Base-by-base conservation (phyloP, 345 rosid genomes). In the Euphorbia pulcherrima region DNA sequence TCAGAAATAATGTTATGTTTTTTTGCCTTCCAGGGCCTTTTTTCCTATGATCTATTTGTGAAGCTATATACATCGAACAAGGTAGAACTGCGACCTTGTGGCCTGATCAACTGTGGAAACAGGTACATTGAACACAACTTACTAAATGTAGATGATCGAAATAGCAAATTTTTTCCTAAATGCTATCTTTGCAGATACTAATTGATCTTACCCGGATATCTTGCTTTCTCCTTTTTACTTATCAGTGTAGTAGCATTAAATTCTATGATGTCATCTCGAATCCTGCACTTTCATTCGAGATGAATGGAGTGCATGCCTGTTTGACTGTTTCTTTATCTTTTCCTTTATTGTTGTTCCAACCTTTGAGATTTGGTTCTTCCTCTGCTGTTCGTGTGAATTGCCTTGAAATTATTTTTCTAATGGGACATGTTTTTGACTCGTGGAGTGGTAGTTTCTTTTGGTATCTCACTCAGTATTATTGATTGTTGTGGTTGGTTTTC, bases 91-190 rank as follows among this genome's bases (percentile, higher is more conserved):
- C 84, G 73, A 74, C 99, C 99, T 28, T 86, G 86, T 73, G 99
- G 99, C 44, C 88, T 95, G 63, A 81, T 80, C 70, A 95, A 95
- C 69, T 85, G 94, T 69, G 97, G 98, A 33, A 95, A 95, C 82
- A 95, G 96, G 99, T 95, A 72, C 24, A 14, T 10, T 9, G n/a
- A 41, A 18, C 39, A 28, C 1, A 21, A 41, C 23, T 68, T 33
- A 27, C 28, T n/a, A 24, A 24, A 6, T 47, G 20, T 21, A 70
- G 17, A 8, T 60, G 27, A 26, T 75, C 61, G n/a, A 75, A 40
- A 46, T 54, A 78, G 66, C 52, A 30, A 28, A 17, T 53, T 18
- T 14, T 5, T 24, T 51, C 53, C 57, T 63, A 1, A 58, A 63
- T 27, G 18, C 12, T 64, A 10, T 39, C 10, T 48, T 54, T 33